phyloP scores from a whole-genome alignment of 768 basidiomycete species.

The Lanmaoa pseudosensibilis region DNA sequence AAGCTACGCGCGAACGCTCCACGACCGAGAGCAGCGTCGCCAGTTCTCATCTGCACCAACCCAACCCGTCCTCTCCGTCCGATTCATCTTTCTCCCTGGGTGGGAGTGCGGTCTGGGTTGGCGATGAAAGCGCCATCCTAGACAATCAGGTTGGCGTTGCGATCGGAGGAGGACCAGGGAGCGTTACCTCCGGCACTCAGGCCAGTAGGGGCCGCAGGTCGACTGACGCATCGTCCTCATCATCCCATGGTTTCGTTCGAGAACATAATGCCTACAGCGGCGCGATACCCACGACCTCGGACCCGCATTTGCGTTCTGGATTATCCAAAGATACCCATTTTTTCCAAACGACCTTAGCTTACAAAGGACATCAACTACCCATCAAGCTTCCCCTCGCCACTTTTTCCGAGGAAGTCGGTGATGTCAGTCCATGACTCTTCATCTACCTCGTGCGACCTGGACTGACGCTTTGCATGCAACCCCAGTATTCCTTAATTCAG shows the following conservation, averaged over 20 bases:
- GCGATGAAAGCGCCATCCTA: constrained; percentile 63
- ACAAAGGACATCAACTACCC: constrained; percentile 80
- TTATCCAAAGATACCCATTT: constrained; percentile 89
- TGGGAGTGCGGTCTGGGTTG: constrained; percentile 83
- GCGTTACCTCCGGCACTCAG: constrained; percentile 44
- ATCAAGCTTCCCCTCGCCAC: constrained; percentile 88
- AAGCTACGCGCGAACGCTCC: constrained; percentile 40
- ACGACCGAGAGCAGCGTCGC: constrained; percentile 42
- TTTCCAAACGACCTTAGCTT: constrained; percentile 81
- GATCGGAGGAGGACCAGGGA: constrained; percentile 48
- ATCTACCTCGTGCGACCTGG: background rate
- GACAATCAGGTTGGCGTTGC: constrained; percentile 40
- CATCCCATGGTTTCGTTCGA: constrained; percentile 52
- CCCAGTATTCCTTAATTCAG: constrained; percentile 88
- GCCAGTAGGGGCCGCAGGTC: constrained; percentile 57
- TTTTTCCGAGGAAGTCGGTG: constrained; percentile 95
- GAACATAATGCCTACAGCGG: constrained; percentile 40
- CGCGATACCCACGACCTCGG: constrained; percentile 44
- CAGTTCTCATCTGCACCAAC: constrained; percentile 30
- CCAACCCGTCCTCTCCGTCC: constrained; percentile 54
- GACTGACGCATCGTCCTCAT: constrained; percentile 69
- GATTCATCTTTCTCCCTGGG: constrained; percentile 77
- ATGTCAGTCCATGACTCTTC: constrained; percentile 55
- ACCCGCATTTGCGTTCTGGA: constrained; percentile 48
- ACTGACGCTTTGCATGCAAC: constrained; percentile 13